Evolutionary conservation across 78 protist genomes (phyloP).

Genomic region (Neovahlkampfia damariscottae): DNA sequence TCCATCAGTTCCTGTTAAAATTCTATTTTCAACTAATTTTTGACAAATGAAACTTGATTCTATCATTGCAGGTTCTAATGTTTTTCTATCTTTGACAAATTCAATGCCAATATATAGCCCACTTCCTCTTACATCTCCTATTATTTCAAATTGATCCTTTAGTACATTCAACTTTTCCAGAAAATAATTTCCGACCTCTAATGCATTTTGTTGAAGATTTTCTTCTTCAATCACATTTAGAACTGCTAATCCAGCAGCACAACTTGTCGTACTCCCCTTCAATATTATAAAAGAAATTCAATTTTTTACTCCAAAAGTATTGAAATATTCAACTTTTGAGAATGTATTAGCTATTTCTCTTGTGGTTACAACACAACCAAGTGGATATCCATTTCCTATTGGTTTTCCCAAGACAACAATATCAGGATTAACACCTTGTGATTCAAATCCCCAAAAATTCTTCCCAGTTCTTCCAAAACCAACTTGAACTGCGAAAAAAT

Average conservation of each 20-base stretch:
- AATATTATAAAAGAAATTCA: too few species aligned
- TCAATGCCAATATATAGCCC: slow-evolving; percentile 73
- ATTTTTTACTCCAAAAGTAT: slow-evolving; percentile 77
- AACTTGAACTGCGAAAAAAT: too few species aligned
- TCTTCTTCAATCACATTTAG: slow-evolving; percentile 32
- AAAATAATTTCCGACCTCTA: not conserved
- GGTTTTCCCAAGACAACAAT: slow-evolving; percentile 61
- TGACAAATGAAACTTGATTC: not conserved
- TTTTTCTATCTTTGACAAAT: slow-evolving; percentile 33
- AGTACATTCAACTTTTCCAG: not conserved
- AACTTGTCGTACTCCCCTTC: slow-evolving; percentile 59
- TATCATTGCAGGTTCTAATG: slow-evolving; percentile 18
- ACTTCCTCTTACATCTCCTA: slow-evolving; percentile 70
- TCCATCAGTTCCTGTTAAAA: slow-evolving; percentile 34
- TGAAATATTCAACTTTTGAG: slow-evolving; percentile 32
- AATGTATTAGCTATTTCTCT: slow-evolving; percentile 24
- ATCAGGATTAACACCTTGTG: slow-evolving; percentile 46
- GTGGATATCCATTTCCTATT: slow-evolving; percentile 67
- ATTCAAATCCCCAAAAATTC: slow-evolving; percentile 47
- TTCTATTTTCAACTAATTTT: not conserved
- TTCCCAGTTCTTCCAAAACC: slow-evolving; percentile 64
- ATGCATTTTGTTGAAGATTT: slow-evolving; percentile 13
- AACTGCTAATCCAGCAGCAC: slow-evolving; percentile 52
- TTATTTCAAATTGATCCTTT: not conserved
- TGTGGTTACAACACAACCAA: slow-evolving; percentile 53